Conservation (phyloP, 768 basidiomycete genomes). For the Suillus spraguei region DNA sequence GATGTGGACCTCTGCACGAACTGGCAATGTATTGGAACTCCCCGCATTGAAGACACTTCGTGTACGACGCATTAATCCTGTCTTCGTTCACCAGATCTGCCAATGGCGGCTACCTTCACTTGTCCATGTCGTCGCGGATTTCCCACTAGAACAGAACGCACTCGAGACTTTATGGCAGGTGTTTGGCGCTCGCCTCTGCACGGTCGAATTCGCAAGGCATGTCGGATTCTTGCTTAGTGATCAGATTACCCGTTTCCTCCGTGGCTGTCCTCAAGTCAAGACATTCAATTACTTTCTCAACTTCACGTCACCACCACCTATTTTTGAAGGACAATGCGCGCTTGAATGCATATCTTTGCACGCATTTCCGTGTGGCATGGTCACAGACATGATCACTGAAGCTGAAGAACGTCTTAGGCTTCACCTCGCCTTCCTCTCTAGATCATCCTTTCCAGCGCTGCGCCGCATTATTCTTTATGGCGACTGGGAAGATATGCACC, state of each 20-base stretch:
- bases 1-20: slow-evolving; percentile 30
- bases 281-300: slow-evolving; percentile 59
- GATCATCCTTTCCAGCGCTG: slow-evolving; percentile 48
- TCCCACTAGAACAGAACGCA: slow-evolving; percentile 39
- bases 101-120: slow-evolving; percentile 58
- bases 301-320: slow-evolving; percentile 42
- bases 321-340: slow-evolving; percentile 29
- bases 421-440: slow-evolving; percentile 50
- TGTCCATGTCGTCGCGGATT: slow-evolving; percentile 53
- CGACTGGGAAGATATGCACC: slow-evolving; percentile 47
- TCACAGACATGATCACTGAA: slow-evolving; percentile 35
- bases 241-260: slow-evolving; percentile 48
- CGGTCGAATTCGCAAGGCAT: slow-evolving; percentile 60
- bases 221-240: slow-evolving; percentile 55
- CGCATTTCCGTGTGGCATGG: slow-evolving; percentile 45
- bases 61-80: slow-evolving; percentile 47
- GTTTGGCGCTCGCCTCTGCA: slow-evolving; percentile 52
- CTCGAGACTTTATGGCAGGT: slow-evolving; percentile 50
- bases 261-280: slow-evolving; percentile 45
- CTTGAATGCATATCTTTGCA: slow-evolving; percentile 55
- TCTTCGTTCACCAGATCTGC: slow-evolving; percentile 51
- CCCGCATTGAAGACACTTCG: slow-evolving; percentile 56
- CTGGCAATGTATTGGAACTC: slow-evolving; percentile 37
- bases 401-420: slow-evolving; percentile 44
- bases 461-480: slow-evolving; percentile 50